Evolutionary conservation across 352 stramenopile species (phyloP), one percentile per base, ranked within the genome.

Genomic region (Phytophthora pinifolia): DNA sequence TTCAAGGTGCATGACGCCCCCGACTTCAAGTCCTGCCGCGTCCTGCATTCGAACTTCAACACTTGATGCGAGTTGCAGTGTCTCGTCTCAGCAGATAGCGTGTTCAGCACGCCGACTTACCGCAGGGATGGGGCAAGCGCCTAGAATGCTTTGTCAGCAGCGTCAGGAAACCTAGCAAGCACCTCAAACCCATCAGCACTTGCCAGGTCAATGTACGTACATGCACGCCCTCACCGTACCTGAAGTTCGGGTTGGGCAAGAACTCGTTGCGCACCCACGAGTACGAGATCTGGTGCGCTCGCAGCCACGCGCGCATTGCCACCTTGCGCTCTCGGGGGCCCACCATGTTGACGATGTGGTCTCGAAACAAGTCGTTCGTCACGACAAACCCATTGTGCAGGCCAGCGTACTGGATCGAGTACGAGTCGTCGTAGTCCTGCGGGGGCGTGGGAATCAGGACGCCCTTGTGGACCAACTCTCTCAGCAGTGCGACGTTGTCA

Each of bases 351-450:
- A 83, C 73, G 13, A 90, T 70, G 47, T 96, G 86, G 62, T 96
- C 85, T 33, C 87, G 78, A 58, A 89, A 96, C 17, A 94, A 65
- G 42, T 96, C 87, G 51, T 96, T 96, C n/a, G 83, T 95, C 31
- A 96, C 80, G 15, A 96, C 69, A 39, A 79, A 89, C 46, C 80
- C 83, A 39, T 87, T 62, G 38, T 95, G 72, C 29, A 76, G 65
- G 9, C 76, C 76, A 31, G 84, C 83, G 55, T 96, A 96, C 44
- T 90, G 81, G 62, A 96, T 96, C 73, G 86, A 94, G 67, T 96
- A 96, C 35, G 83, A 86, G 56, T 96, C 87, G 60, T 96, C 87
- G 57, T 94, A 96, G 57, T 96, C 87, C 39, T 94, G 84, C 10
- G 86, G 65, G 4, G 87, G 87, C 9, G 87, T 96, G 3, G 82